A percentile compares a stretch with the other conserved stretches of the same genome.
Evolutionary conservation across 148 eudicot species (phyloP).

Genomic region (Cornus controversa): DNA sequence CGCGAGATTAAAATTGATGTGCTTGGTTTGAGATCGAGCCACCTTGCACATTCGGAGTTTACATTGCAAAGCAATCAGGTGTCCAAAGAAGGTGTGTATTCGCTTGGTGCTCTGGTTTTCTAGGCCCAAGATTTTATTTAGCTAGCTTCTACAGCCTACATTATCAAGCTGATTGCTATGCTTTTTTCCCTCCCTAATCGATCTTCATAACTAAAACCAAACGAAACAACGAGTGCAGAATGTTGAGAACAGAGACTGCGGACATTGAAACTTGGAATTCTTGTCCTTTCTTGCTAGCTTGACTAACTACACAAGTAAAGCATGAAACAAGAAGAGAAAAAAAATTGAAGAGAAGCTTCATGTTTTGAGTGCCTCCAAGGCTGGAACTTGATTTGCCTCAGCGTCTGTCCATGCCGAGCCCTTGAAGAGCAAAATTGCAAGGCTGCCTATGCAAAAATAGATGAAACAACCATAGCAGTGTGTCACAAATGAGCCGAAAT

Average conservation of each 20-base stretch:
- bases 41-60: too few relatives aligned
- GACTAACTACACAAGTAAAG: neutral
- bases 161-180: too few relatives aligned
- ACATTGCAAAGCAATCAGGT: too few relatives aligned
- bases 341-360: neutral
- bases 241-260: neutral
- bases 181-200: too few relatives aligned
- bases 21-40: too few relatives aligned
- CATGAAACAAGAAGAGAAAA: neutral
- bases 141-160: too few relatives aligned
- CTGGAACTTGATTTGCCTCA: conserved; percentile 30
- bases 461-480: conserved; percentile 83
- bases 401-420: conserved; percentile 49
- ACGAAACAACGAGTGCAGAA: neutral
- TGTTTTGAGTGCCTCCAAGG: conserved; percentile 31
- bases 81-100: too few relatives aligned
- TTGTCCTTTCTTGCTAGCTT: neutral
- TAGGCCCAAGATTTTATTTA: too few relatives aligned
- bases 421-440: conserved; percentile 65
- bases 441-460: conserved; percentile 59
- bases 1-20: too few relatives aligned
- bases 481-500: conserved; percentile 86
- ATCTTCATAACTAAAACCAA: too few relatives aligned
- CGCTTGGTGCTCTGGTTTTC: too few relatives aligned
- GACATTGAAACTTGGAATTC: neutral